Base-by-base conservation (phyloP, 129 eudicot species). In the Lactuca saligna region DNA sequence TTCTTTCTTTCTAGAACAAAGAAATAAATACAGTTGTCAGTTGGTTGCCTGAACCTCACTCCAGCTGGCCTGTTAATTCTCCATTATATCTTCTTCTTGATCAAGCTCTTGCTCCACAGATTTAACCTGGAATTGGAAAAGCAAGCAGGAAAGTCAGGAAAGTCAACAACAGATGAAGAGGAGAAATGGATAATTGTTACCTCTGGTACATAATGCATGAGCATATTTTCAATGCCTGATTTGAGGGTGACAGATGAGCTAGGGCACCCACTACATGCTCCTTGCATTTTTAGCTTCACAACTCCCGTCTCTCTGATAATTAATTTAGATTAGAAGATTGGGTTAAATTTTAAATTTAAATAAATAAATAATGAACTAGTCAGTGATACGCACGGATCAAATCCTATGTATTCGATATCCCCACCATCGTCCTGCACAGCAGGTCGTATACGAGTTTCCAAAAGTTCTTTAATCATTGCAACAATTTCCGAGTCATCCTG, bases 381-480 rank as follows among this genome's bases (percentile, higher is more conserved):
- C 17, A 25, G 51, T 66, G 73, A 54, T 65, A 56, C 94, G 35
- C 83, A 87, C 94, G 82, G 75, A 76, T 93, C 95, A 81, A 93
- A 93, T 73, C 88, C 97, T 42, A 80, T 79, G 73, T 93, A 93
- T 72, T 84, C 99, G 7, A 93, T 93, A 63, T 93, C 99, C 34
- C 99, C 99, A 72, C 99, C 99, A 57, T 93, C 99, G 72, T 89
- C 99, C 71, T 93, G 99, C 54, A 93, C 99, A 57, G 97, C 91
- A 61, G 99, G 99, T 29, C 99, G 90, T 20, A 93, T 89, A 66
- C 99, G 91, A 57, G 99, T 89, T 81, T 93, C 99, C 75, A 93
- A 63, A 3, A 93, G 83, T 63, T 93, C 99, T 82, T 93, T 89
- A 71, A 93, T 93, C 99, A 93, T 93, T 33, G 99, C 99, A 78